Percentiles rank a stretch among this genome's conserved stretches.
phyloP scores from a whole-genome alignment of 2,329 filamentous ascomycete species.

The Colletotrichum nymphaeae region DNA sequence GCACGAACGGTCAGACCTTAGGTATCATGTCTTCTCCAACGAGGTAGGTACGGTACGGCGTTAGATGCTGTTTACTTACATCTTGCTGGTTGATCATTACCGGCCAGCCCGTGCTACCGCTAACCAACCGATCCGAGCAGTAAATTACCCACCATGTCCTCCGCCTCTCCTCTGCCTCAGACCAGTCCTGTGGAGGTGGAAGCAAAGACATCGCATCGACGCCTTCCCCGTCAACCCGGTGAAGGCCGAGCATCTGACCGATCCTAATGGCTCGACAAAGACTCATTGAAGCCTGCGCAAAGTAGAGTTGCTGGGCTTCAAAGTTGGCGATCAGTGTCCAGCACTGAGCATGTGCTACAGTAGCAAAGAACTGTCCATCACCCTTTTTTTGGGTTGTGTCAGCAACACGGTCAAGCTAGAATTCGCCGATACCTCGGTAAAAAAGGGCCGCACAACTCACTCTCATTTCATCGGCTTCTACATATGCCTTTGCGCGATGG shows the following conservation, averaged over 20 bases:
- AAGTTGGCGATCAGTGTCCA: constrained; percentile 71
- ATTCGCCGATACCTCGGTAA: background rate
- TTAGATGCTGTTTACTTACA: constrained; percentile 37
- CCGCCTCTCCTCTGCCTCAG: constrained; percentile 74
- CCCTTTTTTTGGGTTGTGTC: constrained; percentile 4
- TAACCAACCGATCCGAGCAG: constrained; percentile 73
- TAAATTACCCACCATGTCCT: constrained; percentile 77
- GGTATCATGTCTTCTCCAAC: too few species aligned
- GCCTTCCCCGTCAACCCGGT: constrained; percentile 69
- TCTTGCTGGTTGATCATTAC: constrained; percentile 75
- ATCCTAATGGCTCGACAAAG: constrained; percentile 70
- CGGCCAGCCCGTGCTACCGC: constrained; percentile 77
- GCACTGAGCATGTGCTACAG: constrained; percentile 69
- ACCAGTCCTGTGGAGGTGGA: constrained; percentile 73
- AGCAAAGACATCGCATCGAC: constrained; percentile 74
- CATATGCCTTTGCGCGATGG: constrained; percentile 36
- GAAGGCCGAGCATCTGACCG: constrained; percentile 74
- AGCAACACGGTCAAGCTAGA: background rate
- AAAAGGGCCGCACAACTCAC: background rate
- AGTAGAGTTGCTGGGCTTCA: constrained; percentile 77
- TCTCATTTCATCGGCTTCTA: constrained; percentile 38
- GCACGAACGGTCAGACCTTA: too few species aligned
- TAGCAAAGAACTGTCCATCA: constrained; percentile 53
- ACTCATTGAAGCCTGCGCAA: constrained; percentile 75
- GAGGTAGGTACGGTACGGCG: too few species aligned